Conservation (phyloP, 331 rosid genomes). For the Saraca asoca region DNA sequence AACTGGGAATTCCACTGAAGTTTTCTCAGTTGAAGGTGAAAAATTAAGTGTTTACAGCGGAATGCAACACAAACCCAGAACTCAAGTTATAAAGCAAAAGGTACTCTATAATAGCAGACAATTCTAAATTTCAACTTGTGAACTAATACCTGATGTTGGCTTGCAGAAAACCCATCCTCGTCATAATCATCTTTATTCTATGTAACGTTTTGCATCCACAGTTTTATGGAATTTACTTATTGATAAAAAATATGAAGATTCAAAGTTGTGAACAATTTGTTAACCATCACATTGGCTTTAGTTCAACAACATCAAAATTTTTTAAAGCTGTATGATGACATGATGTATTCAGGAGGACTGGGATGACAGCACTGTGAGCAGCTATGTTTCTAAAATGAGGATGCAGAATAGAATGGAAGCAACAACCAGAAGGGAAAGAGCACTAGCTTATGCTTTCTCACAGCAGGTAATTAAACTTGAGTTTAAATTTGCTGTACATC, state of each 20-base stretch:
- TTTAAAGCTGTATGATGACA: slow-evolving; percentile 25
- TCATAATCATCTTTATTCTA: no score
- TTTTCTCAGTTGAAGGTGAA: slow-evolving; percentile 60
- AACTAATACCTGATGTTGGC: slow-evolving; percentile 18
- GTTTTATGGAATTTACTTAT: neutral
- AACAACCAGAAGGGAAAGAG: slow-evolving; percentile 84
- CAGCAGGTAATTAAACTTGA: slow-evolving; percentile 62
- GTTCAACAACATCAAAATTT: slow-evolving; percentile 15
- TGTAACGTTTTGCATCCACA: no score
- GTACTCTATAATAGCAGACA: slow-evolving; percentile 39
- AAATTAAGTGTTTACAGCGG: slow-evolving; percentile 37
- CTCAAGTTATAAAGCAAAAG: slow-evolving; percentile 60
- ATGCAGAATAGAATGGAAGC: slow-evolving; percentile 89
- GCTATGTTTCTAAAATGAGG: slow-evolving; percentile 75
- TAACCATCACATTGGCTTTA: neutral
- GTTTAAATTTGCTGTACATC: no score
- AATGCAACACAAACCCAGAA: slow-evolving; percentile 52
- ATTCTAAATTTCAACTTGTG: slow-evolving; percentile 16
- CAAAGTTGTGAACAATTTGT: neutral
- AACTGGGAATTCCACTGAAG: slow-evolving; percentile 64
- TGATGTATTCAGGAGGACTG: slow-evolving; percentile 74
- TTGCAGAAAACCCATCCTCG: neutral
- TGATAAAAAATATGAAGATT: slow-evolving; percentile 17
- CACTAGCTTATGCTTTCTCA: slow-evolving; percentile 94
- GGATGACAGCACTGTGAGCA: slow-evolving; percentile 96